Conservation (phyloP, 441 rosid species). For the Adansonia madagascariensis region DNA sequence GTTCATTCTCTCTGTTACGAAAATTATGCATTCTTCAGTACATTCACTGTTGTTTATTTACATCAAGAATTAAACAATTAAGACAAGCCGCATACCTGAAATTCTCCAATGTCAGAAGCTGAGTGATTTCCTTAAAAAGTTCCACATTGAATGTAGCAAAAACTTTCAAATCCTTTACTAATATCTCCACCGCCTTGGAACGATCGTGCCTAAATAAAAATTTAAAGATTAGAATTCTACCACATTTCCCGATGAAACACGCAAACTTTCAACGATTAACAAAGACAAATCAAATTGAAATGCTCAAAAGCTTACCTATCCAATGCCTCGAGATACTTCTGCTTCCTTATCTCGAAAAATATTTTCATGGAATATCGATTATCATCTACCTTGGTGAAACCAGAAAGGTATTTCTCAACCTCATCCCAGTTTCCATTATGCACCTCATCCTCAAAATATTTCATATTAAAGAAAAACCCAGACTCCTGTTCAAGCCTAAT, state of each 20-base stretch:
- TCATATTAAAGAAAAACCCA: background rate
- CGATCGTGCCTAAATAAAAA: slow-evolving; percentile 59
- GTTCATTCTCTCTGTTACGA: slow-evolving; percentile 69
- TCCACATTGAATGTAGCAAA: slow-evolving; percentile 79
- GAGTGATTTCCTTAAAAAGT: slow-evolving; percentile 81
- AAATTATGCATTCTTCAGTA: slow-evolving; percentile 9
- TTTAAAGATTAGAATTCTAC: no score
- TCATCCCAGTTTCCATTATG: slow-evolving; percentile 2
- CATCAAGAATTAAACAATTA: background rate
- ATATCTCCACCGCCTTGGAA: slow-evolving; percentile 68
- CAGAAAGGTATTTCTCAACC: background rate
- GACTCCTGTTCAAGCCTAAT: background rate
- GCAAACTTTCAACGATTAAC: background rate
- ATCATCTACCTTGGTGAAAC: background rate
- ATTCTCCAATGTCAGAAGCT: slow-evolving; percentile 70
- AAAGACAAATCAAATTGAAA: background rate
- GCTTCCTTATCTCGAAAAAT: background rate
- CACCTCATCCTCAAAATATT: background rate
- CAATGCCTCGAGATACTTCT: background rate
- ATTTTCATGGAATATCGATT: background rate
- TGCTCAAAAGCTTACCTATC: slow-evolving; percentile 2
- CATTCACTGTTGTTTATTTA: background rate
- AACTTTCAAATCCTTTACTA: slow-evolving; percentile 79
- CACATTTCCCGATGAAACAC: background rate
- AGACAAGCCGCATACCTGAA: slow-evolving; percentile 51